A percentile compares a stretch with the other conserved stretches of the same genome.
These are phyloP conservation scores for Boletus barrowsii DNA, from an alignment of 768 basidiomycete species.

Conservation along the genomic window DNA sequence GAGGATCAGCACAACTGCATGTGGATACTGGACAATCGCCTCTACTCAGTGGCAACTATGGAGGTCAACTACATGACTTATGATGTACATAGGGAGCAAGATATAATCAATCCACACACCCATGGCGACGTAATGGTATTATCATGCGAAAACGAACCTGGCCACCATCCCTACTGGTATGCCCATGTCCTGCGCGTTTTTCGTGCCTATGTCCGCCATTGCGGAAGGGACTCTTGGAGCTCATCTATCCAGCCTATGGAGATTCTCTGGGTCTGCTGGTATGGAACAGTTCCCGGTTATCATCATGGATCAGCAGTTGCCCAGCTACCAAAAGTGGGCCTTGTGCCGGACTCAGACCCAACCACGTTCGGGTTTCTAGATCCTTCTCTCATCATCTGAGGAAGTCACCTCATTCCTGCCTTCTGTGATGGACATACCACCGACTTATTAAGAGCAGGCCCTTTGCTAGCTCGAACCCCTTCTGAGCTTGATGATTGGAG, in stretches of 20 bases:
- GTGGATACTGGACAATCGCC: constrained; percentile 8
- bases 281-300: constrained; percentile 10
- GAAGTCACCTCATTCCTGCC: constrained; percentile 34
- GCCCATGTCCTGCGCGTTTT: constrained; percentile 29
- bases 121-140: constrained; percentile 25
- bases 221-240: background rate
- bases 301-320: background rate
- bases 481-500: constrained; percentile 16
- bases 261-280: constrained; percentile 22
- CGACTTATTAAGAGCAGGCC: background rate
- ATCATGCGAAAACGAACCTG: constrained; percentile 1
- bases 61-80: constrained; percentile 34
- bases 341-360: constrained; percentile 7
- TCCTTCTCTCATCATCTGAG: constrained; percentile 27
- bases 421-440: constrained; percentile 23
- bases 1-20: constrained; percentile 11
- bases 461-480: background rate
- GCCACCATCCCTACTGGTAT: constrained; percentile 33
- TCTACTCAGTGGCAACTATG: constrained; percentile 23
- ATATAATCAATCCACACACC: constrained; percentile 16
- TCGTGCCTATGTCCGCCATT: constrained; percentile 23
- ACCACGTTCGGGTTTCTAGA: no score
- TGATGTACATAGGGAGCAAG: constrained; percentile 23
- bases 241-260: background rate
- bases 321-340: constrained; percentile 21